phyloP scores from a whole-genome alignment of 768 basidiomycete species.

The Rhodosporidiobolus sp. region DNA sequence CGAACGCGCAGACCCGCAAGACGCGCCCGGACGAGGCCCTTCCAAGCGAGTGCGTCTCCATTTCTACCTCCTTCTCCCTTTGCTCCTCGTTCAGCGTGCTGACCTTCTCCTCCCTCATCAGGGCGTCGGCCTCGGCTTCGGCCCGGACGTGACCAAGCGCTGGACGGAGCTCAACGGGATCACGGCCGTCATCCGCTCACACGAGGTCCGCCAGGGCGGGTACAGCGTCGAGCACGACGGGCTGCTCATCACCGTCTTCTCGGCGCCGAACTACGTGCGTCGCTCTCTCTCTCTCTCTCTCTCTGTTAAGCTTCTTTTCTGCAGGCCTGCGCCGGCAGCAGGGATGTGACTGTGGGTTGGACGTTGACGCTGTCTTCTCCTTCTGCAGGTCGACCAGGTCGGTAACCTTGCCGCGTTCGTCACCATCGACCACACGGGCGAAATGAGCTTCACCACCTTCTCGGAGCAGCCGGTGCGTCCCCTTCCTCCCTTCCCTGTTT shows the following conservation, averaged over 20 bases:
- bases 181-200: constrained; percentile 81
- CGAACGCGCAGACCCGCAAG: constrained; percentile 73
- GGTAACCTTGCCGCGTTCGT: constrained; percentile 92
- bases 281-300: too few species aligned
- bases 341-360: too few species aligned
- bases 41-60: constrained; percentile 75
- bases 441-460: constrained; percentile 41
- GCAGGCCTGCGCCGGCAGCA: constrained; percentile 3
- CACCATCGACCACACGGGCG: constrained; percentile 41
- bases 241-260: constrained; percentile 90
- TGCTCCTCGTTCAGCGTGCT: too few species aligned
- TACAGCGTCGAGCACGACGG: constrained; percentile 94
- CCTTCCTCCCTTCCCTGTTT: not conserved
- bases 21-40: constrained; percentile 79
- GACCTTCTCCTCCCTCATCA: constrained; percentile 44
- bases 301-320: not conserved
- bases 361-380: not conserved
- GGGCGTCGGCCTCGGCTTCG: constrained; percentile 95
- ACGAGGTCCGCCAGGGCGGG: constrained; percentile 90
- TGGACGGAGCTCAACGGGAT: constrained; percentile 43
- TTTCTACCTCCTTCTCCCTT: not conserved
- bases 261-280: constrained; percentile 77
- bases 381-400: constrained; percentile 60
- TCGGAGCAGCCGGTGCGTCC: constrained; percentile 34
- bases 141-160: constrained; percentile 56